These are phyloP conservation scores for Thuja plicata DNA, from an alignment of 83 land plant genomes.

Conservation along the genomic window DNA sequence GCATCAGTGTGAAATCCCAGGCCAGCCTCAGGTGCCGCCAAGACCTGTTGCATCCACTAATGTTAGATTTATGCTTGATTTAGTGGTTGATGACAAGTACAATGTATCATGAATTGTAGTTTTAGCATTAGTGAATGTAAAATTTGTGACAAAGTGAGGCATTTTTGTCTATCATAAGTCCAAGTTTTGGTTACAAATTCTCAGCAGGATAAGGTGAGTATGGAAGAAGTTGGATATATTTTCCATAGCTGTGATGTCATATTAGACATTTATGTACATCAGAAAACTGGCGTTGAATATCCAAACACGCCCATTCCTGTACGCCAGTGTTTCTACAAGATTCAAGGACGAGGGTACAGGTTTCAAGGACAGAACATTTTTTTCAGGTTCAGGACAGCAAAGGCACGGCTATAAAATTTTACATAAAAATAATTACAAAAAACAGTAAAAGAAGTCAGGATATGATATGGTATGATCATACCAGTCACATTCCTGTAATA, in stretches of 20 bases:
- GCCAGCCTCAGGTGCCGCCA: slow-evolving; percentile 71
- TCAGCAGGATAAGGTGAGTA: neutral
- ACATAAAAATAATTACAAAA: too few species aligned
- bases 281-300: neutral
- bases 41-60: slow-evolving; percentile 34
- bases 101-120: neutral
- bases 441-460: too few species aligned
- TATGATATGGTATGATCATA: too few species aligned
- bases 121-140: neutral
- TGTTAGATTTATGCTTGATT: neutral
- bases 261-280: neutral
- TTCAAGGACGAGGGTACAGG: too few species aligned
- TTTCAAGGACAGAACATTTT: too few species aligned
- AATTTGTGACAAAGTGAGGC: neutral
- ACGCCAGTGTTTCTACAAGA: too few species aligned
- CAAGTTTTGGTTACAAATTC: neutral
- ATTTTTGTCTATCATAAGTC: neutral
- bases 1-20: slow-evolving; percentile 85
- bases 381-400: too few species aligned
- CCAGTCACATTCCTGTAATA: too few species aligned
- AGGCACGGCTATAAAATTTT: too few species aligned
- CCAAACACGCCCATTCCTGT: too few species aligned
- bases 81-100: neutral
- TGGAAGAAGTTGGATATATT: neutral
- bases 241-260: neutral